Evolutionary conservation across 768 basidiomycete species (phyloP), one percentile per base, ranked within the genome.

Genomic region (Pholiota molesta): DNA sequence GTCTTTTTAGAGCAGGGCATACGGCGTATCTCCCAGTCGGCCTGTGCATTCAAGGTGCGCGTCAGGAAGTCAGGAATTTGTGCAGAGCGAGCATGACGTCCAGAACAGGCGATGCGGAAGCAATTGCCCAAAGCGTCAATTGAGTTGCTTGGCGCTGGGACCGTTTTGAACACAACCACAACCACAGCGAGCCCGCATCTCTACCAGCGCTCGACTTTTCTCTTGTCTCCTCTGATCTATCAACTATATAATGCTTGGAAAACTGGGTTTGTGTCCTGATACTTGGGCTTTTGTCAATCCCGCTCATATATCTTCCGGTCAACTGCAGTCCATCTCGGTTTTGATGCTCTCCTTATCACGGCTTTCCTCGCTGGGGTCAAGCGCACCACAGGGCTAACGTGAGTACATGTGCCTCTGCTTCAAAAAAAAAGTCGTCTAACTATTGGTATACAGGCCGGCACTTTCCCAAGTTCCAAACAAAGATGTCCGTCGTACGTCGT

Each of bases 371-470:
- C 94, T 10, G 94, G 93, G n/a, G 75, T 95, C 59, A 89, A 84
- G 72, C 86, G 94, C 26, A 86, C 89, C 3, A 95, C 94, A 0
- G 93, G 93, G 53, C 75, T 96, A 62, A 94, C 94, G 94, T 94
- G 78, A 60, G 90, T 80, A 14, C 29, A 44, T 4, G 52, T 42
- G 35, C 33, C 33, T 28, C 23, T 42, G 28, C 45, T 21, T 23
- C 45, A 7, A 44, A 28, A 47, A 47, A 26, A 23, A 26, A 60
- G 61, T 45, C 49, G 63, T 52, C 31, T 35, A 42, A 37, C 23
- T 6, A 23, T 13, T 33, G 44, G 28, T 26, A 31, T 47, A n/a
- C 60, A 95, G 93, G 10, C 93, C 91, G 42, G 88, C 88, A 16
- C 75, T 96, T 10, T 77, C 84, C 4, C 84, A 85, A 67, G 88